These are phyloP conservation scores for Asterionellopsis glacialis DNA, from an alignment of 108 stramenopile species.

Conservation along the genomic window DNA sequence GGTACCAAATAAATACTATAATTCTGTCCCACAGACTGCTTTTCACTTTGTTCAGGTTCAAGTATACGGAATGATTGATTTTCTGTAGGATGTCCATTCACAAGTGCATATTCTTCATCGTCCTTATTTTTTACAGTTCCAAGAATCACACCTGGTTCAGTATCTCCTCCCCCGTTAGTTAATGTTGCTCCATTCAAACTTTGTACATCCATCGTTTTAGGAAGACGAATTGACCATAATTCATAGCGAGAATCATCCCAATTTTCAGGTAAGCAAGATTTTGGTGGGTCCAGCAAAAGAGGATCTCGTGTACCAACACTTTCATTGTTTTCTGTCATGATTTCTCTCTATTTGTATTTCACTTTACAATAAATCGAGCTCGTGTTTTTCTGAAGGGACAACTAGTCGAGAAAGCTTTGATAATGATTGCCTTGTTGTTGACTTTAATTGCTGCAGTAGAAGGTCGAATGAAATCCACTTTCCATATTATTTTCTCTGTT, in stretches of 20 bases:
- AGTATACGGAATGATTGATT: constrained; percentile 50
- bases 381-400: too few species aligned
- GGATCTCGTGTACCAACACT: background rate
- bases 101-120: constrained; percentile 32
- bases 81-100: constrained; percentile 32
- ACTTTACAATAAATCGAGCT: too few species aligned
- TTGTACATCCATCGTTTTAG: constrained; percentile 37
- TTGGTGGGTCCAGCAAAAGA: background rate
- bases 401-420: too few species aligned
- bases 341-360: too few species aligned
- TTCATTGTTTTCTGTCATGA: background rate
- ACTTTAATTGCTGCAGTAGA: too few species aligned
- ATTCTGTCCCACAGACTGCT: constrained; percentile 6
- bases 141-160: background rate
- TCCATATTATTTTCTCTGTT: too few species aligned
- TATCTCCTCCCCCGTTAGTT: background rate
- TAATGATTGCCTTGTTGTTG: too few species aligned
- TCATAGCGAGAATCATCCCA: constrained; percentile 34
- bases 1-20: constrained; percentile 18
- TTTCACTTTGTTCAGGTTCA: constrained; percentile 13
- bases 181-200: constrained; percentile 37
- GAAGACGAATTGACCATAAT: constrained; percentile 68
- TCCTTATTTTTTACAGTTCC: background rate
- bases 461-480: too few species aligned
- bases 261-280: constrained; percentile 2